phyloP scores from a whole-genome alignment of 2,329 filamentous ascomycete species.

The Penicillium sumatraense region DNA sequence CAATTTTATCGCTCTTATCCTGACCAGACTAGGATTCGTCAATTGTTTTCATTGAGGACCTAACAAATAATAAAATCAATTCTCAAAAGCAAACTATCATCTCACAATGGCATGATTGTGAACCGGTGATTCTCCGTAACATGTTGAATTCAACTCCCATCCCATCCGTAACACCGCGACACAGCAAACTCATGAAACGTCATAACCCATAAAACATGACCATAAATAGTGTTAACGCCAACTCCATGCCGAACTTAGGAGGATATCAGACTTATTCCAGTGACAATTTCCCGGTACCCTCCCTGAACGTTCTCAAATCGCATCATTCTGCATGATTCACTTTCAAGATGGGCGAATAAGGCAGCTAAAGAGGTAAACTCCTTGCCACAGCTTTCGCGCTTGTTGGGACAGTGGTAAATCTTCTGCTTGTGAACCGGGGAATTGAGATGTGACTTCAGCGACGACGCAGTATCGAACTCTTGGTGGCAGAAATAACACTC shows the following conservation, averaged over 20 bases:
- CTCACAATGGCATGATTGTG: not conserved
- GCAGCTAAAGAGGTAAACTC: constrained; percentile 45
- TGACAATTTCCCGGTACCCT: not conserved
- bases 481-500: constrained; percentile 30
- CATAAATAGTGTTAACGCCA: not conserved
- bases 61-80: not conserved
- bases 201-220: not conserved
- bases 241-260: not conserved
- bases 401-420: constrained; percentile 50
- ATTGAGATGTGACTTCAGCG: constrained; percentile 4
- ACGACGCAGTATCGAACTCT: not conserved
- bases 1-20: no score
- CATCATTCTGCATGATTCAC: constrained; percentile 51
- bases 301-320: constrained; percentile 47
- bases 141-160: not conserved
- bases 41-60: not conserved
- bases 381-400: constrained; percentile 32
- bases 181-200: not conserved
- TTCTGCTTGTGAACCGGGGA: constrained; percentile 35
- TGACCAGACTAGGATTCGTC: not conserved
- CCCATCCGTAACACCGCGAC: not conserved
- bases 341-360: constrained; percentile 52
- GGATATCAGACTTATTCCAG: not conserved
- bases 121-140: not conserved
- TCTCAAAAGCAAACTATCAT: not conserved